A percentile compares a stretch with the other conserved stretches of the same genome.
Evolutionary conservation across 257 asterid species (phyloP).

Genomic region (Echites panduratus): DNA sequence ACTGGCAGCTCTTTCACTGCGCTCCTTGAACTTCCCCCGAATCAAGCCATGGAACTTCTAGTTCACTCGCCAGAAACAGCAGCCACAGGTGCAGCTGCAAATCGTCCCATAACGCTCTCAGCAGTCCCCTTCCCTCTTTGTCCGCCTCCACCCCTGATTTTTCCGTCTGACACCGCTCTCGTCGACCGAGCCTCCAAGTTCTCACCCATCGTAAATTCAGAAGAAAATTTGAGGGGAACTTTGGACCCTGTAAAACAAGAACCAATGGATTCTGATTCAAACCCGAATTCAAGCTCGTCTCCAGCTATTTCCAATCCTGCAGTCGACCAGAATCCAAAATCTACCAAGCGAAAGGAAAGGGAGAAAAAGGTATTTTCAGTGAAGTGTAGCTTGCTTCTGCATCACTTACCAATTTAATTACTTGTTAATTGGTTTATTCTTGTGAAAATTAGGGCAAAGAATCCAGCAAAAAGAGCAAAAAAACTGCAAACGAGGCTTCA

Average conservation of each 20-base stretch:
- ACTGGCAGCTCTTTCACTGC: slow-evolving; percentile 78
- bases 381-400: background rate
- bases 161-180: slow-evolving; percentile 54
- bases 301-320: slow-evolving; percentile 46
- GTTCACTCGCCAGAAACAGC: slow-evolving; percentile 34
- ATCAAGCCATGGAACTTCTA: slow-evolving; percentile 83
- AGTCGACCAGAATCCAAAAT: slow-evolving; percentile 28
- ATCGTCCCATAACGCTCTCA: slow-evolving; percentile 22
- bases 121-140: slow-evolving; percentile 1
- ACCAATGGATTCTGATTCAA: slow-evolving; percentile 56
- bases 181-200: slow-evolving; percentile 65
- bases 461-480: slow-evolving; percentile 60
- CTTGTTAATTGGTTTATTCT: background rate
- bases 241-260: slow-evolving; percentile 57
- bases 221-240: slow-evolving; percentile 30
- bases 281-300: slow-evolving; percentile 40
- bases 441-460: slow-evolving; percentile 45
- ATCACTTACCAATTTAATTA: background rate
- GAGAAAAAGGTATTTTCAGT: slow-evolving; percentile 62
- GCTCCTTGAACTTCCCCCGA: slow-evolving; percentile 78
- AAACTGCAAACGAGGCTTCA: slow-evolving; percentile 37
- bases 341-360: slow-evolving; percentile 70
- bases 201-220: slow-evolving; percentile 51
- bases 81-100: slow-evolving; percentile 22
- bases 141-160: slow-evolving; percentile 49